Percentiles rank a stretch among this genome's conserved stretches.
Evolutionary conservation across 495 filamentous ascomycete genomes (phyloP).

Genomic region (Usnea hakonensis): DNA sequence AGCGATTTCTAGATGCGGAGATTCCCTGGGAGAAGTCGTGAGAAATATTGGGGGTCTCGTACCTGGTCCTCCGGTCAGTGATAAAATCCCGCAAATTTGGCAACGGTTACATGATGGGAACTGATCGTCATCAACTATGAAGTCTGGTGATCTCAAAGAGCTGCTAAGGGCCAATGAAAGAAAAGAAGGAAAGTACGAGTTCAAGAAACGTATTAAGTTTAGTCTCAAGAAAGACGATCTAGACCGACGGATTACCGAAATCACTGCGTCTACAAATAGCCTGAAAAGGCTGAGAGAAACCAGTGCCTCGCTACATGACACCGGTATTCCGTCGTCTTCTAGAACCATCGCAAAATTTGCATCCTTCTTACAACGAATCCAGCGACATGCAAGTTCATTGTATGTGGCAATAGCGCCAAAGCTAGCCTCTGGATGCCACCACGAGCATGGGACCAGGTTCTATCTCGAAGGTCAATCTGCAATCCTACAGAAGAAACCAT

Average conservation of each 20-base stretch:
- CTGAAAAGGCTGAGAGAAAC: neutral
- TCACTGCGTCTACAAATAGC: neutral
- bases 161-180: neutral
- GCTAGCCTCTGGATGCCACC: slow-evolving; percentile 2
- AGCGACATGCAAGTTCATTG: neutral
- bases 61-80: neutral
- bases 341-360: neutral
- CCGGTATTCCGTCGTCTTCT: neutral
- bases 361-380: neutral
- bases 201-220: neutral
- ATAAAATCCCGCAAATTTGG: neutral
- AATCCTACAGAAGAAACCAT: neutral
- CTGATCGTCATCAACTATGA: neutral
- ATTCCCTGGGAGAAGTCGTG: neutral
- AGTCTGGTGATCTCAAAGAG: neutral
- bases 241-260: neutral
- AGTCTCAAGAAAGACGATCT: slow-evolving; percentile 6
- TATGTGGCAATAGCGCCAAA: neutral
- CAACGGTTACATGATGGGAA: neutral
- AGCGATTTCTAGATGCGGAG: slow-evolving; percentile 1
- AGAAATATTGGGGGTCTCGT: slow-evolving; percentile 3
- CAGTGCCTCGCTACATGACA: neutral
- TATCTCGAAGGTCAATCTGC: slow-evolving; percentile 8
- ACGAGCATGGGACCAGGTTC: slow-evolving; percentile 1
- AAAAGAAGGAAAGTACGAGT: neutral